These are phyloP conservation scores for Didymella lethalis DNA, from an alignment of 2,329 filamentous ascomycete genomes.

Conservation along the genomic window DNA sequence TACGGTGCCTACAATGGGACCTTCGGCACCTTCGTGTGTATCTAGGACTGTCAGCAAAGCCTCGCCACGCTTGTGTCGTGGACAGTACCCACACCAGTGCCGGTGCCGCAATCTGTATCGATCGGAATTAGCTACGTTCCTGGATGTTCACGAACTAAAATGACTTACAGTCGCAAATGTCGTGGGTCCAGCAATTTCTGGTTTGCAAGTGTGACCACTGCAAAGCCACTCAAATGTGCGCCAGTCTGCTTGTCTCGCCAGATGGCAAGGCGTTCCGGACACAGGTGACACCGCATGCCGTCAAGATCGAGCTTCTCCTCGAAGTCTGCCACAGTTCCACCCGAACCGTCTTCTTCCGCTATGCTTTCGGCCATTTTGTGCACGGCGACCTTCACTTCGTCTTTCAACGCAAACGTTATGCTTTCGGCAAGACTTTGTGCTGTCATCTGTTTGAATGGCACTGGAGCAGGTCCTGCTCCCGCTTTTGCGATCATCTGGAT, in stretches of 20 bases:
- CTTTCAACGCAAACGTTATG: conserved; percentile 56
- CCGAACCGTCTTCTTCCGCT: conserved; percentile 28
- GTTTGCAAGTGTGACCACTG: conserved; percentile 21
- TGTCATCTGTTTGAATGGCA: conserved; percentile 57
- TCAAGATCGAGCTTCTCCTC: conserved; percentile 25
- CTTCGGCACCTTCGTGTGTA: conserved; percentile 32
- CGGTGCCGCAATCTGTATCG: conserved; percentile 25
- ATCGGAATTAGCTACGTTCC: background rate
- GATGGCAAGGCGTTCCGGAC: conserved; percentile 28
- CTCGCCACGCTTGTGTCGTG: background rate
- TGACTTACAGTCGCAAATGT: conserved; percentile 26
- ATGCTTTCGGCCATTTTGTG: conserved; percentile 30
- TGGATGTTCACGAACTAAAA: background rate
- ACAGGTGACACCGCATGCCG: conserved; percentile 31
- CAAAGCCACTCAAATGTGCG: conserved; percentile 29
- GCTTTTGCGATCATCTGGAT: conserved; percentile 58
- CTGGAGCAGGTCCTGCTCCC: conserved; percentile 59
- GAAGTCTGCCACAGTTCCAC: conserved; percentile 22
- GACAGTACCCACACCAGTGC: conserved; percentile 28
- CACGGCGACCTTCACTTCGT: conserved; percentile 39
- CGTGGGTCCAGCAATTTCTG: conserved; percentile 18
- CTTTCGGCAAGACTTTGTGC: conserved; percentile 55
- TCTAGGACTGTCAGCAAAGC: conserved; percentile 20
- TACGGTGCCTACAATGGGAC: conserved; percentile 18
- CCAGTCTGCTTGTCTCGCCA: conserved; percentile 33